These are phyloP conservation scores for Boletus fagicola DNA, from an alignment of 768 basidiomycete species.

Conservation along the genomic window DNA sequence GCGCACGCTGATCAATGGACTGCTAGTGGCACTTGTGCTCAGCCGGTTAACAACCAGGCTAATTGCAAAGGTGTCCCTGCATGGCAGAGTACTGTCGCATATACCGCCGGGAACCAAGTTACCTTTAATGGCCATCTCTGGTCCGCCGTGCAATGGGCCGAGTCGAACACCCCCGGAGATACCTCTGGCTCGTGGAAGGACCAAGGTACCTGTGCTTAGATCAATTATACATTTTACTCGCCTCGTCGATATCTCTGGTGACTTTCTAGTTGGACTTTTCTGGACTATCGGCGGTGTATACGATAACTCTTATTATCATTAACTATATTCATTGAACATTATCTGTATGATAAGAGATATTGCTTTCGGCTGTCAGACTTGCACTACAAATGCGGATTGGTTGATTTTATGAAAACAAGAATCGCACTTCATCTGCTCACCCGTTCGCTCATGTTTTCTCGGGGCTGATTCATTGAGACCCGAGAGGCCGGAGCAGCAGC, in stretches of 20 bases:
- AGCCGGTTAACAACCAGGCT: conserved; percentile 25
- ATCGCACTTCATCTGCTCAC: no score
- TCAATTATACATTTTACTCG: no score
- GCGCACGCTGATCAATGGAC: conserved; percentile 21
- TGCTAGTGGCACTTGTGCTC: conserved; percentile 5
- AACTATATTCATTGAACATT: not conserved
- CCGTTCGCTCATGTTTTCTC: no score
- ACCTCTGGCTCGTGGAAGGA: conserved; percentile 28
- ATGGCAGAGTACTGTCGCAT: conserved; percentile 21
- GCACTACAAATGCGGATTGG: no score
- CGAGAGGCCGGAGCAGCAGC: no score
- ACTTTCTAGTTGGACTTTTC: not conserved
- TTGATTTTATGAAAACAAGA: no score
- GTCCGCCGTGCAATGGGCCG: conserved; percentile 25
- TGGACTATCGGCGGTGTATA: no score
- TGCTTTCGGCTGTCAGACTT: not conserved
- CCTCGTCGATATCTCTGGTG: not conserved
- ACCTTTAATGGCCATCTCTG: conserved; percentile 20
- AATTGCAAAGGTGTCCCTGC: conserved; percentile 20
- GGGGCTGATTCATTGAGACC: no score
- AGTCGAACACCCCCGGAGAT: conserved; percentile 25
- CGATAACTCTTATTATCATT: not conserved
- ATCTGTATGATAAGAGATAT: not conserved
- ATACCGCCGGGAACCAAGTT: conserved; percentile 16
- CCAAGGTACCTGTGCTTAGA: conserved; percentile 20